Evolutionary conservation across 257 asterid genomes (phyloP).

Genomic region (Ophiorrhiza pumila): DNA sequence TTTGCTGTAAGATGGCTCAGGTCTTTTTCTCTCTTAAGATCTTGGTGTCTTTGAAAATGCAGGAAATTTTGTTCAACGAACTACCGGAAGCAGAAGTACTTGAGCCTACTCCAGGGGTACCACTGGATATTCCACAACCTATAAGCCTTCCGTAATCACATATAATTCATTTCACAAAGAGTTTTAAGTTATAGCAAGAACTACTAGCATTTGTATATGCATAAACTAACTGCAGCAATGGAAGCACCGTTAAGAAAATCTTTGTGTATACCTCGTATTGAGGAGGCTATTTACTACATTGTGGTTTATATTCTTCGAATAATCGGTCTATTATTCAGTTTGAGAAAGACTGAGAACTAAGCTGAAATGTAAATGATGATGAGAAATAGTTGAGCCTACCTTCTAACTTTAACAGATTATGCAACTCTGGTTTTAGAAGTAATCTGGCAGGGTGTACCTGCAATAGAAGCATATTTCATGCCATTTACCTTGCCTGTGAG

Average conservation of each 20-base stretch:
- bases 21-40: background rate
- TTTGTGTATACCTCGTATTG: background rate
- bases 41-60: slow-evolving; percentile 22
- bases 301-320: background rate
- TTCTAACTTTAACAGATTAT: background rate
- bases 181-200: background rate
- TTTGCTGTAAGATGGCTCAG: background rate
- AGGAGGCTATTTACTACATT: background rate
- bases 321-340: background rate
- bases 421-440: background rate
- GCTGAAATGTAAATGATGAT: background rate
- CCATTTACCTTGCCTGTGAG: background rate
- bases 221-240: background rate
- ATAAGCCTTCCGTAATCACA: background rate
- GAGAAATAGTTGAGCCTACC: background rate
- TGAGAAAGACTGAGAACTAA: background rate
- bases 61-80: slow-evolving; percentile 62
- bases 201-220: background rate
- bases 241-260: background rate
- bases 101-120: slow-evolving; percentile 72
- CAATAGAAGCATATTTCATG: background rate
- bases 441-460: background rate
- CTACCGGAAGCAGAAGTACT: slow-evolving; percentile 57
- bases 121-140: slow-evolving; percentile 44
- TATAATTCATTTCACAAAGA: background rate